These are phyloP conservation scores for Alternaria hordeiaustralica DNA, from an alignment of 2,329 filamentous ascomycete genomes.

Conservation along the genomic window DNA sequence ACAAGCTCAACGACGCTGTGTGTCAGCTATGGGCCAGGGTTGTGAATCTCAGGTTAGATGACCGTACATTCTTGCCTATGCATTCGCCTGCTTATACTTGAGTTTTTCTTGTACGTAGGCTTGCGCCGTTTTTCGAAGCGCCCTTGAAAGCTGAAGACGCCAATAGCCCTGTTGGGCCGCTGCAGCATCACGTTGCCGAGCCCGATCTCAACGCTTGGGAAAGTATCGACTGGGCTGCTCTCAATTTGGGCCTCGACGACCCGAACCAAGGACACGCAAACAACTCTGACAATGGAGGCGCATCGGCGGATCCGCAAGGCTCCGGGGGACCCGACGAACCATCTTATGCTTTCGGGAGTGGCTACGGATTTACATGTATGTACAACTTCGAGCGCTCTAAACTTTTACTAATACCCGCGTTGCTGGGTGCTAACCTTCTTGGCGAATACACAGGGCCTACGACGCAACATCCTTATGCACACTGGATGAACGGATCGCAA, in stretches of 20 bases:
- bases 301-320: background rate
- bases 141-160: constrained; percentile 23
- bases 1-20: constrained; percentile 44
- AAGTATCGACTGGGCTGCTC: constrained; percentile 38
- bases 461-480: constrained; percentile 22
- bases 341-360: background rate
- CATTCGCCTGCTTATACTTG: constrained; percentile 43
- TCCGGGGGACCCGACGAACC: background rate
- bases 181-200: constrained; percentile 38
- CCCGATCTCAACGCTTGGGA: constrained; percentile 41
- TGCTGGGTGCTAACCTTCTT: constrained; percentile 26
- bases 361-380: constrained; percentile 24
- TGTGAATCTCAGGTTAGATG: constrained; percentile 45
- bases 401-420: constrained; percentile 2
- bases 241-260: constrained; percentile 15
- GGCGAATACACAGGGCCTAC: constrained; percentile 21
- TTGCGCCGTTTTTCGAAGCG: constrained; percentile 33
- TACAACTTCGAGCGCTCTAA: background rate
- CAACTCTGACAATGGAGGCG: background rate
- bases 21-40: constrained; percentile 40
- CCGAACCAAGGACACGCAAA: background rate
- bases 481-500: constrained; percentile 12
- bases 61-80: constrained; percentile 34
- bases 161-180: constrained; percentile 34
- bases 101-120: constrained; percentile 34